phyloP scores from a whole-genome alignment of 768 basidiomycete species.

The Leccinum aurantiacum region DNA sequence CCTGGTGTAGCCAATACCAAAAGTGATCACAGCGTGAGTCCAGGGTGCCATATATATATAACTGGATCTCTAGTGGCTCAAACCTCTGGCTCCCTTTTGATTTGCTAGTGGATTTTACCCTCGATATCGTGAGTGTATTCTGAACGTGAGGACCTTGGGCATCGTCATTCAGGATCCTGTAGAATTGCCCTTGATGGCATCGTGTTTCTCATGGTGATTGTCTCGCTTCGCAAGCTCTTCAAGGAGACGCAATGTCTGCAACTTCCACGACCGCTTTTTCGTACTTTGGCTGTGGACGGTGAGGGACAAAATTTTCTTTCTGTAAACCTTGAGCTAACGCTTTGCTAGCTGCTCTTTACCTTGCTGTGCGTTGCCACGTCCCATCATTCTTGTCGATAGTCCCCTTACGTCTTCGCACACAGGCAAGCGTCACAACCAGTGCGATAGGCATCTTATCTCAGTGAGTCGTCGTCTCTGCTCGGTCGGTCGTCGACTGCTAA shows the following conservation, averaged over 20 bases:
- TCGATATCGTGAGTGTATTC: neutral
- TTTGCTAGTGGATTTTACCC: neutral
- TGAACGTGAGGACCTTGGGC: neutral
- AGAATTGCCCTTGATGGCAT: conserved; percentile 1
- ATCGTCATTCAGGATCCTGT: neutral
- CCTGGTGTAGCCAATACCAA: neutral
- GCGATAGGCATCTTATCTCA: neutral
- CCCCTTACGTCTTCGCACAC: neutral
- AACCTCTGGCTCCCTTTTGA: neutral
- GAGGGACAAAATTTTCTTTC: neutral
- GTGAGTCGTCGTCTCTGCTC: conserved; percentile 2
- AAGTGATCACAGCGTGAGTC: neutral
- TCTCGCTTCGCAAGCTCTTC: conserved; percentile 3
- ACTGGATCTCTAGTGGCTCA: neutral
- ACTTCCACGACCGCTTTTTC: neutral
- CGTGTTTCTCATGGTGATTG: neutral
- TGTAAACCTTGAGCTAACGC: neutral
- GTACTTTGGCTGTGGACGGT: conserved; percentile 7
- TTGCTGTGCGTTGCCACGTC: neutral
- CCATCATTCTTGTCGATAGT: neutral
- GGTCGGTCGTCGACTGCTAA: neutral
- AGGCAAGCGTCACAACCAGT: neutral
- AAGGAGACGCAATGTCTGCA: neutral
- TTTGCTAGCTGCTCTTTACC: neutral
- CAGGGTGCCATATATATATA: neutral